Conservation (phyloP, 2,329 filamentous ascomycete species). For the Elsinoe fawcettii region DNA sequence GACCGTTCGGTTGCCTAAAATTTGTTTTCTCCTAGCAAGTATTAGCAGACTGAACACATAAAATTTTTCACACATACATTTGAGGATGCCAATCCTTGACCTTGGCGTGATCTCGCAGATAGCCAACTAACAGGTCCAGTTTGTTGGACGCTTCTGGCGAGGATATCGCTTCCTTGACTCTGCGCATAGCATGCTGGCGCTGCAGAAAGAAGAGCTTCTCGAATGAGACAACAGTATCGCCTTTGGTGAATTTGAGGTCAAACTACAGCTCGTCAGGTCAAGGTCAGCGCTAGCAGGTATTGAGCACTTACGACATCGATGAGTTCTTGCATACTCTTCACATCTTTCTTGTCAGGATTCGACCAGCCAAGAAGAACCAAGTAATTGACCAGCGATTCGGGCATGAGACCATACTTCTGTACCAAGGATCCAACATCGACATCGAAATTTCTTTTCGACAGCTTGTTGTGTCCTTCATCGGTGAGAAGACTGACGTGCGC, state of each 20-base stretch:
- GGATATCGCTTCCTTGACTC: constrained; percentile 39
- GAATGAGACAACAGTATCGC: constrained; percentile 74
- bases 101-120: constrained; percentile 21
- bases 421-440: constrained; percentile 53
- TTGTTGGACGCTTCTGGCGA: constrained; percentile 32
- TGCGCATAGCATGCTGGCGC: constrained; percentile 54
- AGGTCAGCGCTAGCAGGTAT: background rate
- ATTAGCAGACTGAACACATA: background rate
- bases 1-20: constrained; percentile 25
- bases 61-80: constrained; percentile 23
- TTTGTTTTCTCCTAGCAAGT: background rate
- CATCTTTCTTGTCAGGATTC: constrained; percentile 57
- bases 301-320: constrained; percentile 52
- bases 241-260: constrained; percentile 79
- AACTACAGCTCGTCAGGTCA: constrained; percentile 46
- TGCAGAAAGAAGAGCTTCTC: constrained; percentile 78
- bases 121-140: constrained; percentile 28
- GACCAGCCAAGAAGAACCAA: constrained; percentile 80
- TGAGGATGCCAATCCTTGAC: constrained; percentile 15
- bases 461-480: constrained; percentile 41
- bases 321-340: constrained; percentile 64
- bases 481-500: constrained; percentile 44
- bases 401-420: constrained; percentile 51
- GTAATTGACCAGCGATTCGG: constrained; percentile 68
- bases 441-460: constrained; percentile 73